These are phyloP conservation scores for Ormosia emarginata DNA, from an alignment of 306 rosid species.

Conservation along the genomic window DNA sequence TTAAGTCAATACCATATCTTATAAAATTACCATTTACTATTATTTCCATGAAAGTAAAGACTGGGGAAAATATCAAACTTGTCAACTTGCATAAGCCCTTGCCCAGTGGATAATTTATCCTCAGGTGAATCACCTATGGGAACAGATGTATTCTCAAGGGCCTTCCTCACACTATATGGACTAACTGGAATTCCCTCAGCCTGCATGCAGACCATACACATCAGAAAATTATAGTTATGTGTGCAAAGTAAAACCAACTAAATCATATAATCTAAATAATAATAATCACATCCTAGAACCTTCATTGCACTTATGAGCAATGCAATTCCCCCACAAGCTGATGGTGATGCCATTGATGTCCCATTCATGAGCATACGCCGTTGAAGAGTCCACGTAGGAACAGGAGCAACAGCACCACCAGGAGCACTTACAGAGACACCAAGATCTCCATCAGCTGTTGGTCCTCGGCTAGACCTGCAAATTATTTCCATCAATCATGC, in stretches of 20 bases:
- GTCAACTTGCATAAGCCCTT: constrained; percentile 99
- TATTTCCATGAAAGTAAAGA: constrained; percentile 19
- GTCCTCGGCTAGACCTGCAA: constrained; percentile 98
- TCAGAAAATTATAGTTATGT: constrained; percentile 24
- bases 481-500: constrained; percentile 14
- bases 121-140: constrained; percentile 67
- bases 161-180: constrained; percentile 84
- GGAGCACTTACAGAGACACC: constrained; percentile 97
- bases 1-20: constrained; percentile 6
- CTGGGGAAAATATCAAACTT: constrained; percentile 51
- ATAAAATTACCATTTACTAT: constrained; percentile 17
- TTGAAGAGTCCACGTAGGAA: constrained; percentile 98
- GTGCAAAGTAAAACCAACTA: constrained; percentile 16
- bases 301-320: constrained; percentile 90
- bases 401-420: constrained; percentile 97
- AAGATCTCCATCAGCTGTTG: constrained; percentile 90
- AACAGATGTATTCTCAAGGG: constrained; percentile 88
- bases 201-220: constrained; percentile 45
- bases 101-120: constrained; percentile 87
- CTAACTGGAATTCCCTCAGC: constrained; percentile 84
- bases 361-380: constrained; percentile 98
- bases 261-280: constrained; percentile 22
- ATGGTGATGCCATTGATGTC: constrained; percentile 98
- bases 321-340: constrained; percentile 99
- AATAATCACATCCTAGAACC: constrained; percentile 48